A percentile compares a stretch with the other conserved stretches of the same genome.
Conservation (phyloP, 2,329 filamentous ascomycete species). For the Ascochyta fabae region DNA sequence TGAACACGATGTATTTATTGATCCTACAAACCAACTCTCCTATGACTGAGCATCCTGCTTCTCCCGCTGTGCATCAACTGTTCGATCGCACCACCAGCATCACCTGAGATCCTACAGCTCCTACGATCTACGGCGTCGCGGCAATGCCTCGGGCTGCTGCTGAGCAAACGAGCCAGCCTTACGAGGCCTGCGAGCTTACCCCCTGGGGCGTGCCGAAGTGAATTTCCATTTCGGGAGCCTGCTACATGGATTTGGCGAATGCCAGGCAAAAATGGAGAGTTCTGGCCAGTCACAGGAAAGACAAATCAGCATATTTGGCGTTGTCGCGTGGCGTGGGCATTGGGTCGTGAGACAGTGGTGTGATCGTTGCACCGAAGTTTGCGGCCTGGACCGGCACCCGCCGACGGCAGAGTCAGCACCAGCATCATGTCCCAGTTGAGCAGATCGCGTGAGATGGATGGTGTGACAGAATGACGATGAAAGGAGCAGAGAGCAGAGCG, state of each 20-base stretch:
- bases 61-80: conserved; percentile 1
- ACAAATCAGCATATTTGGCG: background rate
- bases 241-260: background rate
- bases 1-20: conserved; percentile 8
- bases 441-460: conserved; percentile 14
- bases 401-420: conserved; percentile 25
- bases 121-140: background rate
- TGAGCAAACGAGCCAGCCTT: conserved; percentile 11
- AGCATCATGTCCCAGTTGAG: background rate
- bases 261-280: too few species aligned
- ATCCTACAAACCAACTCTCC: background rate
- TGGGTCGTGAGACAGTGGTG: conserved; percentile 32
- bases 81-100: conserved; percentile 22
- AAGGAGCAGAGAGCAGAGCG: background rate
- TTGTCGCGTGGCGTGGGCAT: conserved; percentile 13
- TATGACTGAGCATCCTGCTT: background rate
- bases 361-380: conserved; percentile 19
- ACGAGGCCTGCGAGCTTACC: conserved; percentile 1
- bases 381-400: conserved; percentile 21
- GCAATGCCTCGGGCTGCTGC: conserved; percentile 1
- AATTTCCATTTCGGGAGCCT: background rate
- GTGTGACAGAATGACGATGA: conserved; percentile 2
- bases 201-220: conserved; percentile 2
- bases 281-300: background rate
- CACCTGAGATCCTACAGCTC: conserved; percentile 21